A percentile compares a stretch with the other conserved stretches of the same genome.
Evolutionary conservation across 345 rosid genomes (phyloP).

Genomic region (Aquilaria yunnanensis): DNA sequence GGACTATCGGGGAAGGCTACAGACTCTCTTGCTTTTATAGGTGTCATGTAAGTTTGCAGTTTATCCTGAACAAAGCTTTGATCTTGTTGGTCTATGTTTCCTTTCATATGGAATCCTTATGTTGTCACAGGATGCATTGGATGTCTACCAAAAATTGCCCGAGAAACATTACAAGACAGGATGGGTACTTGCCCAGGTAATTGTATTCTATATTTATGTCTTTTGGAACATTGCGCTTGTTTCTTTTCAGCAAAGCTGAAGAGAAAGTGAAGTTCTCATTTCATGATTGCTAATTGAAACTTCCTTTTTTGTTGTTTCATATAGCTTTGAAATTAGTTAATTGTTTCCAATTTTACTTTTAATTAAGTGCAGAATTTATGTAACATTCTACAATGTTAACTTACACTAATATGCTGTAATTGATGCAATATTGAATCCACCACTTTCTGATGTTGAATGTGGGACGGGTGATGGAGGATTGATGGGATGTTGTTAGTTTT

Average conservation of each 20-base stretch:
- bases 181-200: constrained; percentile 98
- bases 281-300: not conserved
- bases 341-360: no score
- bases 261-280: not conserved
- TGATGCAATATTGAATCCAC: no score
- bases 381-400: no score
- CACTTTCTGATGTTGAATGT: no score
- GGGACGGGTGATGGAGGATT: no score
- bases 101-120: constrained; percentile 21
- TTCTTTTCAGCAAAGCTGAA: not conserved
- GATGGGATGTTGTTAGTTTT: no score
- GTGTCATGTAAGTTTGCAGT: constrained; percentile 56
- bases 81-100: constrained; percentile 19
- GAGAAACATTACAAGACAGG: constrained; percentile 85
- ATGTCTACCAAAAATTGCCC: constrained; percentile 68
- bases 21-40: constrained; percentile 80
- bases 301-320: no score
- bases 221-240: not conserved
- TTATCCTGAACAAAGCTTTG: constrained; percentile 9
- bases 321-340: no score
- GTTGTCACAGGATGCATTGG: constrained; percentile 75
- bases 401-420: no score
- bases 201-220: not conserved
- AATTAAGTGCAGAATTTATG: no score
- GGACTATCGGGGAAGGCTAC: constrained; percentile 87